A percentile compares a stretch with the other conserved stretches of the same genome.
Evolutionary conservation across 192 early-diverging fungal species (phyloP).

Genomic region (Backusella tarrabulga): DNA sequence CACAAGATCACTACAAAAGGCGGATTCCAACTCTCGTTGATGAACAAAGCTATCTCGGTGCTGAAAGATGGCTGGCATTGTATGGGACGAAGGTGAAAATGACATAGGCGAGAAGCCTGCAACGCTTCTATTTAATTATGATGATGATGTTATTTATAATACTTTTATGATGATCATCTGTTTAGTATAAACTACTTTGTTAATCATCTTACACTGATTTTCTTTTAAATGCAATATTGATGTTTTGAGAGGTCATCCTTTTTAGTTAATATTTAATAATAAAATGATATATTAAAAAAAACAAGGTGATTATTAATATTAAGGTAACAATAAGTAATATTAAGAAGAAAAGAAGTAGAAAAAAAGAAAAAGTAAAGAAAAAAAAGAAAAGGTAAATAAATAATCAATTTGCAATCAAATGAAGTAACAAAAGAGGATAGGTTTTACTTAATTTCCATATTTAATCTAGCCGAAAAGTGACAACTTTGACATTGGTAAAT

Average conservation of each 20-base stretch:
- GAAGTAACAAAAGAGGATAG: neutral
- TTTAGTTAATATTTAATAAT: neutral
- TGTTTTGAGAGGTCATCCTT: constrained; percentile 12
- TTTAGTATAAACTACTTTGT: neutral
- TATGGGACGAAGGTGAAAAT: constrained; percentile 17
- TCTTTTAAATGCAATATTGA: constrained; percentile 1
- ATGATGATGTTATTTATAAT: neutral
- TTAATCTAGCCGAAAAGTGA: neutral
- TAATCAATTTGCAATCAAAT: neutral
- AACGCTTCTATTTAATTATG: neutral
- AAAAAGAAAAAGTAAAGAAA: neutral
- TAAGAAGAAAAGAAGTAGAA: neutral
- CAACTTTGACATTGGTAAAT: neutral
- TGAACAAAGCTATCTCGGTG: constrained; percentile 27
- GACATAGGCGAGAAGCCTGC: neutral
- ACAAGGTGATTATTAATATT: too few species aligned
- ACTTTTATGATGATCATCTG: neutral
- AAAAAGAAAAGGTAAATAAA: neutral
- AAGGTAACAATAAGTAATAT: neutral
- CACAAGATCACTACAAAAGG: constrained; percentile 90
- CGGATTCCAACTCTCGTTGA: constrained; percentile 71
- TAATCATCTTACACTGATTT: constrained; percentile 17
- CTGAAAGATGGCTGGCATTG: constrained; percentile 17
- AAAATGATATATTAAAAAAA: neutral
- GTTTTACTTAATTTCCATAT: neutral